A percentile compares a stretch with the other conserved stretches of the same genome.
Conservation (phyloP, 2,329 filamentous ascomycete genomes). For the Sporothrix globosa region DNA sequence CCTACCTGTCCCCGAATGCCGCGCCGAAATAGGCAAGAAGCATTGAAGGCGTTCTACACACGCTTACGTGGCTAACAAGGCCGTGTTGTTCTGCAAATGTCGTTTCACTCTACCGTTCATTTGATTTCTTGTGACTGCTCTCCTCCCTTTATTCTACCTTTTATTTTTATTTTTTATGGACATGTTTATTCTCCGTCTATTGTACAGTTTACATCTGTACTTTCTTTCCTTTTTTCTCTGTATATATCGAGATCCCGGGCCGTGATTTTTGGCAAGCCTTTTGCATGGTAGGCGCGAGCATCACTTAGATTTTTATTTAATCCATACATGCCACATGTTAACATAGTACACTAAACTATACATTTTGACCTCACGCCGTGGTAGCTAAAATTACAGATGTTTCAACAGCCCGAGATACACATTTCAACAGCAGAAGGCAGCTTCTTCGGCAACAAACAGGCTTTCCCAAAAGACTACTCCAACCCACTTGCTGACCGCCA, state of each 20-base stretch:
- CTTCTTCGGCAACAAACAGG: no score
- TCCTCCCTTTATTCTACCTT: neutral
- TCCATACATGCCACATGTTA: neutral
- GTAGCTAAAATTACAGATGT: no score
- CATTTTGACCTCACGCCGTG: no score
- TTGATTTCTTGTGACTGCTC: neutral
- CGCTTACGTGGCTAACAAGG: neutral
- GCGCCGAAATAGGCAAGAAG: constrained; percentile 1
- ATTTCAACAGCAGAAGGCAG: no score
- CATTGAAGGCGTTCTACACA: neutral
- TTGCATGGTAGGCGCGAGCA: constrained; percentile 23
- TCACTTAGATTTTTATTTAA: neutral
- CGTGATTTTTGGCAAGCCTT: neutral
- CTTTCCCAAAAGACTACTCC: no score
- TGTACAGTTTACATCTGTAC: neutral
- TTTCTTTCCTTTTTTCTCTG: neutral
- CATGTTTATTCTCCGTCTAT: neutral
- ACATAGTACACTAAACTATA: neutral
- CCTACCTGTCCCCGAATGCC: constrained; percentile 19
- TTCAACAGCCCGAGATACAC: no score
- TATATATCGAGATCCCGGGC: neutral
- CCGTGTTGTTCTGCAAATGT: neutral
- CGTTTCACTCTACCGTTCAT: neutral
- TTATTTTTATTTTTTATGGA: neutral
- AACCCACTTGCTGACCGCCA: no score